phyloP scores from a whole-genome alignment of 192 early-diverging fungal genomes.

The Podila horticola region DNA sequence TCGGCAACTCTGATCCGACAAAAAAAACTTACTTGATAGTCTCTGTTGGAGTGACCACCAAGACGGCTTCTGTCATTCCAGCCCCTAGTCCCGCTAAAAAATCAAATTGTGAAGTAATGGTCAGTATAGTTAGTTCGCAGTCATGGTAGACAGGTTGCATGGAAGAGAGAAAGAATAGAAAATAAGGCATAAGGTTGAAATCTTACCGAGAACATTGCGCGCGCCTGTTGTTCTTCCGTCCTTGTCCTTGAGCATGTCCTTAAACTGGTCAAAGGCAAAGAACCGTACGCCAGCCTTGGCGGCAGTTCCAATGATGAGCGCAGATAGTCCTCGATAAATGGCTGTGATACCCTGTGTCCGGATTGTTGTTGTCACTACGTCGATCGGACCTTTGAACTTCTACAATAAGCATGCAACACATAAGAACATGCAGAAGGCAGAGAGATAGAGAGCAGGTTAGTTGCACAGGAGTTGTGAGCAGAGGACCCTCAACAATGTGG shows the following conservation, averaged over 20 bases:
- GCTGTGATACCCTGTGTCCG: conserved; percentile 75
- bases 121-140: no score
- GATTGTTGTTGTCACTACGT: conserved; percentile 81
- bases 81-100: conserved; percentile 80
- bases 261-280: conserved; percentile 90
- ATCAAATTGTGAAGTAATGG: neutral
- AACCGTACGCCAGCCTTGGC: conserved; percentile 93
- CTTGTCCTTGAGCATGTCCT: conserved; percentile 72
- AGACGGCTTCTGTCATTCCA: conserved; percentile 85
- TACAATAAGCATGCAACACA: neutral
- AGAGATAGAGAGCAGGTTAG: no score
- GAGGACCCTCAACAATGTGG: no score
- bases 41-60: conserved; percentile 92
- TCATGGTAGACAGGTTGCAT: neutral
- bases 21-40: conserved; percentile 80
- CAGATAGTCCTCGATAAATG: conserved; percentile 87
- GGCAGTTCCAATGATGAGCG: conserved; percentile 91
- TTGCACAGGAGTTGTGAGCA: no score
- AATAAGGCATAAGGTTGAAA: no score
- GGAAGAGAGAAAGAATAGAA: neutral
- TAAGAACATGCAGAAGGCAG: neutral
- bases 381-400: conserved; percentile 82
- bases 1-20: neutral
- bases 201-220: conserved; percentile 67
- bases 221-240: conserved; percentile 72